Evolutionary conservation across 1,284 basidiomycete species (phyloP), one percentile per base, ranked within the genome.

Genomic region (Amylostereum chailletii): DNA sequence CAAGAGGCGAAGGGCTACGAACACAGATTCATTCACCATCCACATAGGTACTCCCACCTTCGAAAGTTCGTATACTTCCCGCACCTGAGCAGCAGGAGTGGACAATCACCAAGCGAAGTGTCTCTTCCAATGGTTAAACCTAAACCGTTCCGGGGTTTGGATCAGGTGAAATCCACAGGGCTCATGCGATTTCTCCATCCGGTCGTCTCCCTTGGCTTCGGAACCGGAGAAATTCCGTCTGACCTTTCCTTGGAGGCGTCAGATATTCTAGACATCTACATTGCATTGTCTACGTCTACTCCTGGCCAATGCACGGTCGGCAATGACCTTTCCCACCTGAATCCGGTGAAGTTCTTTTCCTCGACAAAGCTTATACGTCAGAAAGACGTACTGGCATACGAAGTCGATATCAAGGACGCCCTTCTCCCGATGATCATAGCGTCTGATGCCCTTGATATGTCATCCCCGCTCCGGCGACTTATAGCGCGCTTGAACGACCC

Each of bases 21-120:
- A 32, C 77, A 86, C 59, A 69, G 65, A 2, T 77, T 81, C 58
- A 72, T 87, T 33, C 62, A 77, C 49, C 79, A 85, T 60, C 76
- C 73, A 1, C 75, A 84, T 59, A 76, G 83, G 3, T 87, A 85
- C 59, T 85, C 83, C 1, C 83, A 85, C 56, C 69, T 87, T 1
- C 75, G 84, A 44, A 87, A 86, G 60, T 82, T 74, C 58, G 71
- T 68, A 46, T 87, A 83, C 54, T 60, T 67, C 42, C 57, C 75
- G 8, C 58, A 62, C 32, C 32, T 54, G 39, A 19, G 50, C 10
- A 5, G 42, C 51, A 19, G 19, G 19, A 19, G 19, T 19, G 19
- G 19, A 19, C 19, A 19, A 19, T 19, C 19, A 19, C 19, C 19
- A 19, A 19, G 19, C 19, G 19, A 19, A 19, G 19, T 19, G 19